These are phyloP conservation scores for Canavalia gladiata DNA, from an alignment of 306 rosid species.

Conservation along the genomic window DNA sequence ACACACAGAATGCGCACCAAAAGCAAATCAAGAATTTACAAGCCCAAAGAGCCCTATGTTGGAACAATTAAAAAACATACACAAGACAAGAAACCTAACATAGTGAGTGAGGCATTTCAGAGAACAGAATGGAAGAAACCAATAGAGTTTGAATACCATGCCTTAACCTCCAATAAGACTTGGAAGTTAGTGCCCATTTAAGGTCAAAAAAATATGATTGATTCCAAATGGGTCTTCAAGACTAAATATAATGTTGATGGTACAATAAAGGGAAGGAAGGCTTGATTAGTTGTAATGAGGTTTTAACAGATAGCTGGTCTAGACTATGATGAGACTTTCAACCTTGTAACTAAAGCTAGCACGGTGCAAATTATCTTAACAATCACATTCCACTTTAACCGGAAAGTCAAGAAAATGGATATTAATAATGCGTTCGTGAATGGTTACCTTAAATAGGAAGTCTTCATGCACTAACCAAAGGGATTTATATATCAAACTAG, in stretches of 20 bases:
- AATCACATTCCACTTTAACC: too few species aligned
- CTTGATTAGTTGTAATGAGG: neutral
- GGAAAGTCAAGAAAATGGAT: too few species aligned
- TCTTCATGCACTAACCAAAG: too few species aligned
- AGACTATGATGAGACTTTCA: too few species aligned
- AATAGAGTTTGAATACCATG: neutral
- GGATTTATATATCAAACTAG: too few species aligned
- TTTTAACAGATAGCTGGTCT: neutral
- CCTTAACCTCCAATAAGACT: neutral
- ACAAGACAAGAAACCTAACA: neutral
- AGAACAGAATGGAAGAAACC: neutral
- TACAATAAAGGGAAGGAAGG: neutral
- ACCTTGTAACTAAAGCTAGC: too few species aligned
- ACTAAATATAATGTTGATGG: neutral
- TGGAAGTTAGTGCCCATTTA: neutral
- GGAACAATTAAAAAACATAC: neutral
- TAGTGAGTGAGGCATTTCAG: neutral
- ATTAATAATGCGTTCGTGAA: too few species aligned
- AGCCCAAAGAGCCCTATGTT: neutral
- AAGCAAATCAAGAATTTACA: neutral
- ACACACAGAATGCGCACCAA: neutral
- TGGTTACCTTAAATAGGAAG: too few species aligned
- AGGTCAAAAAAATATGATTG: too few species aligned
- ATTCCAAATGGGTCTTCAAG: neutral
- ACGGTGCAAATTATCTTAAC: too few species aligned